Evolutionary conservation across 139 green algal genomes (phyloP), one percentile per base, ranked within the genome.

Genomic region (Chlorella vulgaris): DNA sequence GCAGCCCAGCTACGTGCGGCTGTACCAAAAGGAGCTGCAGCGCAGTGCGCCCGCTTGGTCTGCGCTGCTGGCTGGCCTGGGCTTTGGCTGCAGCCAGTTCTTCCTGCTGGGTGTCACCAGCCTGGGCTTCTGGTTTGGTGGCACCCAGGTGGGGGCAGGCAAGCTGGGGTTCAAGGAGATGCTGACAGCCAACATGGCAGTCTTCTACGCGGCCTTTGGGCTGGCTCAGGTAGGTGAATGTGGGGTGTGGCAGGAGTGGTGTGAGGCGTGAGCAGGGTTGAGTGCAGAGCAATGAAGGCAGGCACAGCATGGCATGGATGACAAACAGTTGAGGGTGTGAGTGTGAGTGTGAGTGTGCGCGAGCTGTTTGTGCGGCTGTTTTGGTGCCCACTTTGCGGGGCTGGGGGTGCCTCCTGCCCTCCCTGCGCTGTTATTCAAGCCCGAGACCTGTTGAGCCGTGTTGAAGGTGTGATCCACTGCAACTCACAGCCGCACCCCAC

Each of bases 101-200:
- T 84, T 91, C 21, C 93, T 92, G 69, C 94, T 94, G 81, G 90
- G 81, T 39, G 90, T 92, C 22, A 91, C 94, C 74, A 87, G 91
- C 26, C 61, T 98, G 31, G 74, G 84, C 36, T 91, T 91, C 40
- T 95, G 91, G 88, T 94, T 85, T 65, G 90, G 85, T 33, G 86
- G 86, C 31, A 83, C 68, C 36, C 74, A 88, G 22, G 81, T 94
- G 8, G 29, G 74, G 38, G 40, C 71, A 0, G 85, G 85, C 0
- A 39, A 84, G 3, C 67, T 82, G 28, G 81, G 80, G 29, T 96
- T 97, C 80, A 78, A 85, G 29, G 69, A 95, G 42, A 87, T 91
- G 31, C 83, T 97, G 60, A 92, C 93, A 80, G 88, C 89, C 18
- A 66, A 50, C 24, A 50, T 78, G 6, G 50, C 71, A 31, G 35